Evolutionary conservation across 164 flowering plant species (phyloP).

Genomic region (Liriodendron chinense): DNA sequence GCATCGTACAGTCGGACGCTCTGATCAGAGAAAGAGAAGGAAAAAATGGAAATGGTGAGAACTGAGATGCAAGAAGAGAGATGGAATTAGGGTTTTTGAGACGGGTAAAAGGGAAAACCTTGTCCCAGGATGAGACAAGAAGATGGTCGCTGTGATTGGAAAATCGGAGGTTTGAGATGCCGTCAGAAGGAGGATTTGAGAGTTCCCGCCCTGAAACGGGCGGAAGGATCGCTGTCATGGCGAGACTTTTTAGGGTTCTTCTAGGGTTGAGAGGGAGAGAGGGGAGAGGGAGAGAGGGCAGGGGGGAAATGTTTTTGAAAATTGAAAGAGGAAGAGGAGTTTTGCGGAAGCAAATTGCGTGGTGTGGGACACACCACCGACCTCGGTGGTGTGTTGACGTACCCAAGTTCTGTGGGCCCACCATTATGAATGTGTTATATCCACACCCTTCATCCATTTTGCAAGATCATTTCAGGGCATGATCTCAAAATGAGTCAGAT

Average conservation of each 20-base stretch:
- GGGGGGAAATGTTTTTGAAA: constrained; percentile 9
- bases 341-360: no score
- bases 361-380: no score
- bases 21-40: constrained; percentile 23
- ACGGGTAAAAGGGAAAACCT: constrained; percentile 32
- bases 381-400: no score
- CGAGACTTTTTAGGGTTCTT: neutral
- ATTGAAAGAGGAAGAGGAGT: no score
- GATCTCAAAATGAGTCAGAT: no score
- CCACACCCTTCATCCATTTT: no score
- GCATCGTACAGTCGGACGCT: constrained; percentile 90
- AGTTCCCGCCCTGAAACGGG: constrained; percentile 78
- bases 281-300: neutral
- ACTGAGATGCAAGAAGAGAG: neutral
- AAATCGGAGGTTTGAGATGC: constrained; percentile 89
- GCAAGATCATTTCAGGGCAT: no score
- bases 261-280: neutral
- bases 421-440: no score
- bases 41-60: neutral
- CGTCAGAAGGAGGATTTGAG: constrained; percentile 80
- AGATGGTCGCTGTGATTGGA: constrained; percentile 93
- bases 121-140: constrained; percentile 98
- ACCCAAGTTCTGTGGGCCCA: no score
- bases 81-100: neutral
- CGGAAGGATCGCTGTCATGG: constrained; percentile 48